A percentile compares a stretch with the other conserved stretches of the same genome.
Conservation (phyloP, 257 asterid genomes). For the Plectranthus barbatus region DNA sequence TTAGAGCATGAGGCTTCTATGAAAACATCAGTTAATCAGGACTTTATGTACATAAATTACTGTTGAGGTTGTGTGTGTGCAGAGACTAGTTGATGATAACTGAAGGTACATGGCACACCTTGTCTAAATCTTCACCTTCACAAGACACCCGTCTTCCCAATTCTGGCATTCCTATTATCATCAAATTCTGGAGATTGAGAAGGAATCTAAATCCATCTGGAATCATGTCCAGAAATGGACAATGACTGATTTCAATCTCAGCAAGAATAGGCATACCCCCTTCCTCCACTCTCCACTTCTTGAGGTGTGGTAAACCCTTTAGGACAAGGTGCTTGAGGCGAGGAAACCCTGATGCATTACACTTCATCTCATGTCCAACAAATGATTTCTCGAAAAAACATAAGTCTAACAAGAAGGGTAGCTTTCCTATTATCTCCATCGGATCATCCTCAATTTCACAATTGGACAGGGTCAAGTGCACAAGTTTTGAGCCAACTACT, state of each 20-base stretch:
- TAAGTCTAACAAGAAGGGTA: not conserved
- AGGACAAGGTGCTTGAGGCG: not conserved
- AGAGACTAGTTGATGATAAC: not conserved
- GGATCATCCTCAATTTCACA: not conserved
- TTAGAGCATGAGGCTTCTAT: not conserved
- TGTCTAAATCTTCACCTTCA: not conserved
- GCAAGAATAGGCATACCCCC: constrained; percentile 16
- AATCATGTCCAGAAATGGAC: not conserved
- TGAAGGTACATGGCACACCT: not conserved
- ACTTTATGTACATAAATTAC: not conserved
- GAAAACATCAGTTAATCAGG: not conserved
- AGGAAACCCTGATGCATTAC: constrained; percentile 8
- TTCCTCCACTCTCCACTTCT: constrained; percentile 9
- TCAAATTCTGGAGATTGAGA: not conserved
- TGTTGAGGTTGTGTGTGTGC: not conserved
- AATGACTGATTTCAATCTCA: not conserved
- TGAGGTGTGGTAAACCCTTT: not conserved
- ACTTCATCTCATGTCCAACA: not conserved
- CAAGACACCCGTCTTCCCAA: not conserved
- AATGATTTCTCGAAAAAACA: not conserved
- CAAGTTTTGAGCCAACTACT: not conserved
- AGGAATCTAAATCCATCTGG: not conserved
- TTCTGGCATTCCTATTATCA: not conserved
- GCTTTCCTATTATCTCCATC: not conserved
- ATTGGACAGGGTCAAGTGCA: not conserved